A percentile compares a stretch with the other conserved stretches of the same genome.
Evolutionary conservation across 495 filamentous ascomycete species (phyloP).

Genomic region (Podospora didyma): DNA sequence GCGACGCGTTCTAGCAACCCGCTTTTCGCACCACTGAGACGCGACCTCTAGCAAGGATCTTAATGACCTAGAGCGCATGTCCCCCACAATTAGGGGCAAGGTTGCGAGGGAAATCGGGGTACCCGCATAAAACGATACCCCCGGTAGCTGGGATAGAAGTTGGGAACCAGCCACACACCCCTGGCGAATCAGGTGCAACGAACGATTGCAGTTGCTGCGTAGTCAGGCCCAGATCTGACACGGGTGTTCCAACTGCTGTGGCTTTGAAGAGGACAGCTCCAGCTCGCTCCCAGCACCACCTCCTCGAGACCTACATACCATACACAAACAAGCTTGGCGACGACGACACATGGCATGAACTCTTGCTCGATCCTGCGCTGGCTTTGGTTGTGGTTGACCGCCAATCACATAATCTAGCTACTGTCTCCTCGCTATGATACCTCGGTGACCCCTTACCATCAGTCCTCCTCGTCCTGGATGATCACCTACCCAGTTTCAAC

Average conservation of each 20-base stretch:
- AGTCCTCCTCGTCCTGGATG: slow-evolving; percentile 25
- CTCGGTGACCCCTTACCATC: slow-evolving; percentile 22
- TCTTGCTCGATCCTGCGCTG: not conserved
- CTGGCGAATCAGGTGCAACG: too few relatives aligned
- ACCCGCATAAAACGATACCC: slow-evolving; percentile 3
- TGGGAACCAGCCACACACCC: too few relatives aligned
- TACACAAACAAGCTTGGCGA: too few relatives aligned
- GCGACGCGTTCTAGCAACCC: slow-evolving; percentile 18
- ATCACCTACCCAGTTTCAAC: slow-evolving; percentile 5
- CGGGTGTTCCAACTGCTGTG: slow-evolving; percentile 1
- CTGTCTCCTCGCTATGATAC: slow-evolving; percentile 26
- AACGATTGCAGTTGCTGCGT: not conserved
- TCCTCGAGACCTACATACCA: too few relatives aligned
- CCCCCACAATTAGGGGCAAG: not conserved
- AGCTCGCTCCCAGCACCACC: too few relatives aligned
- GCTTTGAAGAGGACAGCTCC: not conserved
- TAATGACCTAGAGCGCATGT: slow-evolving; percentile 15
- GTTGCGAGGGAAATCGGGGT: not conserved
- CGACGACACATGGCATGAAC: not conserved
- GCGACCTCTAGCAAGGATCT: slow-evolving; percentile 24
- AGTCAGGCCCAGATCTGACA: not conserved
- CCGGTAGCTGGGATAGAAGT: not conserved
- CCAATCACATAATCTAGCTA: too few relatives aligned
- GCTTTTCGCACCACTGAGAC: slow-evolving; percentile 18
- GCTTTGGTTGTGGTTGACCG: not conserved